These are phyloP conservation scores for Aspergillus sp. DNA, from an alignment of 2,329 filamentous ascomycete species.

Conservation along the genomic window DNA sequence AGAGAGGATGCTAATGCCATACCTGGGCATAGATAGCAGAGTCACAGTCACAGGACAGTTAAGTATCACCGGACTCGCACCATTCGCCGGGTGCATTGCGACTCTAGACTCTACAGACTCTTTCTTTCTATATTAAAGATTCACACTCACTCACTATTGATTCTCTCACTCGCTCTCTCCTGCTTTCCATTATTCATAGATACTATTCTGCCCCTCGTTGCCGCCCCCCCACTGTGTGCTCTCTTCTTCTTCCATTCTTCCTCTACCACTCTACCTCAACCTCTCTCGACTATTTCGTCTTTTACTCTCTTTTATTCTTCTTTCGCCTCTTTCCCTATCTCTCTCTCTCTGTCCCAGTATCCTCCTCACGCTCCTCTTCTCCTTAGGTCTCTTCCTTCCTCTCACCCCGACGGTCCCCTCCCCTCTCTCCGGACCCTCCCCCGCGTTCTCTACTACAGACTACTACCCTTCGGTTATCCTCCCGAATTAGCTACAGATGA, in stretches of 20 bases:
- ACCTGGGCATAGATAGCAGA: too few relatives aligned
- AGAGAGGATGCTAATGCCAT: too few relatives aligned
- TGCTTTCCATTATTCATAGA: not conserved
- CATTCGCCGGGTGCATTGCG: too few relatives aligned
- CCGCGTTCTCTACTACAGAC: not conserved
- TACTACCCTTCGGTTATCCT: not conserved
- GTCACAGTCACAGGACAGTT: too few relatives aligned
- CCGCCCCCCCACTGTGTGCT: not conserved
- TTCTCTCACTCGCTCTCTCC: too few relatives aligned
- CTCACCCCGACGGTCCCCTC: conserved; percentile 4
- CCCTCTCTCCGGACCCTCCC: conserved; percentile 5
- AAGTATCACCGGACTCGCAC: too few relatives aligned
- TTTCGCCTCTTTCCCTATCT: not conserved
- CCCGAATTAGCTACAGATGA: conserved; percentile 47
- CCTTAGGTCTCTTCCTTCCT: not conserved
- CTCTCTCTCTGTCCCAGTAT: not conserved
- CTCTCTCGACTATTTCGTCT: not conserved
- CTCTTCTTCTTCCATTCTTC: not conserved
- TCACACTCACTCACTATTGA: too few relatives aligned
- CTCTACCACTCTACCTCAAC: not conserved
- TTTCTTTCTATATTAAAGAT: too few relatives aligned
- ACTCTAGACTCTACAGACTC: too few relatives aligned
- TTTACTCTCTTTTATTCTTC: not conserved
- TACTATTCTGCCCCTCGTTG: not conserved
- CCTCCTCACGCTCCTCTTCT: not conserved